Evolutionary conservation across 192 early-diverging fungal genomes (phyloP), one percentile per base, ranked within the genome.

Genomic region (Coemansia sp.): DNA sequence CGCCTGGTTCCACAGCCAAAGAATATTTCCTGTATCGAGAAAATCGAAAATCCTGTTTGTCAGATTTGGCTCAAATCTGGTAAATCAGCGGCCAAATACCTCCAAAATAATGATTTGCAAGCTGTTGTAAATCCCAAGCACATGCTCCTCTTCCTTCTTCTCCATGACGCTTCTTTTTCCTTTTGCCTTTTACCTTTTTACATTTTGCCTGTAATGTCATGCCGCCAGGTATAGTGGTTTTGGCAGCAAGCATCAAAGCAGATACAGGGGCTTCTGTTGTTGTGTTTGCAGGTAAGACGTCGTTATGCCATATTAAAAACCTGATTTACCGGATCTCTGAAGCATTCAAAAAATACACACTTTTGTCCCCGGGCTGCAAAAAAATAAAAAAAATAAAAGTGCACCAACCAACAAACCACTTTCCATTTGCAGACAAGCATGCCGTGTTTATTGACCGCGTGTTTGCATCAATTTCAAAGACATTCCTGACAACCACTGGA

Each of bases 21-120:
- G 8, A 51, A 51, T 51, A 51, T 51, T 26, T 51, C 13, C 48
- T 46, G 25, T 26, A 3, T 51, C 25, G 25, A 23, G 7, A 51
- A 51, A 10, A 3, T 51, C 25, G 25, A 23, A 13, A 51, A 51
- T 46, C 12, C 48, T 51, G 48, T 40, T 40, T 40, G 9, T 40
- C 9, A 26, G 12, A 26, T 23, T 25, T 40, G 39, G 39, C 48
- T 51, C 7, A 9, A 51, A 13, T 2, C 48, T 51, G 9, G 48
- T 51, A 51, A 51, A 51, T 51, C 48, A 3, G 48, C 48, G 25
- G 43, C 43, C 43, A 46, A n/a, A 46, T 46, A 46, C 7, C 12
- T 37, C 35, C 35, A 43, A 43, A 18, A 43, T 1, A 43, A 4
- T 10, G 40, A 43, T 43, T 18, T 43, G 13, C 40, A 43, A 18